phyloP scores from a whole-genome alignment of 2,329 filamentous ascomycete genomes.

The Talaromyces piceae region DNA sequence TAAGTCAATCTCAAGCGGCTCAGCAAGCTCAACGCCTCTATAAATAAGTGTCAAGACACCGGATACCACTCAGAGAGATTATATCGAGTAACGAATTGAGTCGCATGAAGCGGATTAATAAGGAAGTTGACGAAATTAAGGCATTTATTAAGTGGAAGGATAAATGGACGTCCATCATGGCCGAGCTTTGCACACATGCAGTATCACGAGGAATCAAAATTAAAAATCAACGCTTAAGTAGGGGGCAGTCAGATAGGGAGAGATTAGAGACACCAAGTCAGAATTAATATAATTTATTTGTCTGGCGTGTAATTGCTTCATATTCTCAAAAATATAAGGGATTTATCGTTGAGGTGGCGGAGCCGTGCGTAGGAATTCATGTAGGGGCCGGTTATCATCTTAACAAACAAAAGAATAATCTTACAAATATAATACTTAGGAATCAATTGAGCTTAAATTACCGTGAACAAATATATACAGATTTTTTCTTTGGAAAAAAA shows the following conservation, averaged over 20 bases:
- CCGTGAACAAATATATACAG: too few relatives aligned
- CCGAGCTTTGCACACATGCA: neutral
- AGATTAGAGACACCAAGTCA: neutral
- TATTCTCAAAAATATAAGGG: neutral
- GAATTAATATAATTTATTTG: neutral
- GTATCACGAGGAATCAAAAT: neutral
- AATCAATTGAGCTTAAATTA: too few relatives aligned
- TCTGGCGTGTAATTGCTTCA: neutral
- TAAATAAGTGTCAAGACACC: neutral
- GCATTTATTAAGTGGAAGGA: neutral
- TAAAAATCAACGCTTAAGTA: neutral
- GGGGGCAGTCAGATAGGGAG: neutral
- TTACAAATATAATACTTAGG: too few relatives aligned
- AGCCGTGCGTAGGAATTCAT: neutral
- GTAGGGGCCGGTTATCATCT: neutral
- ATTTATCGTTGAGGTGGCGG: neutral
- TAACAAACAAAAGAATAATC: too few relatives aligned
- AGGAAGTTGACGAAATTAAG: neutral
- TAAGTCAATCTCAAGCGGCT: neutral
- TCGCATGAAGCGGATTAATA: neutral
- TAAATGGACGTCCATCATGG: neutral
- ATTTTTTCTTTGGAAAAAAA: too few relatives aligned
- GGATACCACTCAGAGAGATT: neutral
- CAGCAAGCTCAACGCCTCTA: neutral
- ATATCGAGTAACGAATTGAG: neutral